phyloP scores from a whole-genome alignment of 148 eudicot species.

The Spergularia bocconei region DNA sequence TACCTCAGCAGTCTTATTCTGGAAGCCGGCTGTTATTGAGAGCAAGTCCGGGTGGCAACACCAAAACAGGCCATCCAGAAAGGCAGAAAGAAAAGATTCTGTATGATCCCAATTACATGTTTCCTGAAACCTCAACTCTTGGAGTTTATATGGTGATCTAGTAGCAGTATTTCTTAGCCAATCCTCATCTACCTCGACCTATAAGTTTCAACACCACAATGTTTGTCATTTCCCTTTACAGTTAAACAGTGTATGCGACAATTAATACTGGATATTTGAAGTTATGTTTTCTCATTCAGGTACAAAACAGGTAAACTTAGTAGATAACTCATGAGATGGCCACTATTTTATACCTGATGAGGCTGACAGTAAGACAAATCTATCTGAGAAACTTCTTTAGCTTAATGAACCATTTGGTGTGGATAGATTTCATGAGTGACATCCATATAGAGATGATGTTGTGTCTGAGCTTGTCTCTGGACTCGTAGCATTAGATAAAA shows the following conservation, averaged over 20 bases:
- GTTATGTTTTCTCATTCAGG: no score
- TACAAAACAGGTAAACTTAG: no score
- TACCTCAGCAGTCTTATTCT: not conserved
- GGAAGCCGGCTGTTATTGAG: not conserved
- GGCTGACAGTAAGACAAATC: no score
- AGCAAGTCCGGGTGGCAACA: constrained; percentile 13
- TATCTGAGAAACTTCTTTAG: constrained; percentile 14
- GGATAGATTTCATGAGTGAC: no score
- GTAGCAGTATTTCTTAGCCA: not conserved
- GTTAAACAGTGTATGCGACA: no score
- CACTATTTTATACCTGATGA: not conserved
- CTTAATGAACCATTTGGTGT: not conserved
- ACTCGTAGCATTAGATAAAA: not conserved
- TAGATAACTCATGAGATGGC: no score
- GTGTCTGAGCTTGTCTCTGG: constrained; percentile 1
- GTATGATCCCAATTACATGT: not conserved
- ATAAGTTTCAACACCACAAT: not conserved
- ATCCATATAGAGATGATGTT: not conserved
- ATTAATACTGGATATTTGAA: no score
- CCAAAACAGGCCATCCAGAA: not conserved
- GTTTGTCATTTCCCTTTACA: no score
- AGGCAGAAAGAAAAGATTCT: not conserved
- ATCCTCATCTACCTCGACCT: not conserved
- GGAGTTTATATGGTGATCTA: constrained; percentile 2
- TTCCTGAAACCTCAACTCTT: not conserved